A percentile compares a stretch with the other conserved stretches of the same genome.
phyloP scores from a whole-genome alignment of 148 eudicot genomes.

The Diospyros kaki region DNA sequence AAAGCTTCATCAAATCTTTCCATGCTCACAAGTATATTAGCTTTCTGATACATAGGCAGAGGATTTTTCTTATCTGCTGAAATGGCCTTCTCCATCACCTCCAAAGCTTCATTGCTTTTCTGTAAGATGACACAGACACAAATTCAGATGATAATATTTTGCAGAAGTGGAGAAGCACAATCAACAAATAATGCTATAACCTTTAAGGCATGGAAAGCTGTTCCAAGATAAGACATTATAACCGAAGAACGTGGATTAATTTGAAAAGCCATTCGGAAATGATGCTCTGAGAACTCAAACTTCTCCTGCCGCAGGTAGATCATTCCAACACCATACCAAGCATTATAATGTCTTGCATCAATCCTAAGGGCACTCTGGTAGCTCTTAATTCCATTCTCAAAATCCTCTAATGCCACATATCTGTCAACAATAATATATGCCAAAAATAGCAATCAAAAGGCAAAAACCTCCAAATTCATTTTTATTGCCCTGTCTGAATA shows the following conservation, averaged over 20 bases:
- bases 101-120: constrained; percentile 80
- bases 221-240: constrained; percentile 94
- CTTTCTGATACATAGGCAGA: constrained; percentile 92
- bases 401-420: constrained; percentile 90
- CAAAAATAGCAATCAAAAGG: constrained; percentile 9
- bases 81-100: constrained; percentile 86
- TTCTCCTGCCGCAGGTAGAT: constrained; percentile 95
- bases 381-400: constrained; percentile 81
- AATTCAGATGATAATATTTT: neutral
- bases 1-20: constrained; percentile 75
- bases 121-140: constrained; percentile 20
- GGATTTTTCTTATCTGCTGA: constrained; percentile 92
- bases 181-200: constrained; percentile 28
- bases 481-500: neutral
- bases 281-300: constrained; percentile 91
- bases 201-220: constrained; percentile 87
- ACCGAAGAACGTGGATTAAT: constrained; percentile 89
- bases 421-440: constrained; percentile 19
- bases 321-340: constrained; percentile 99
- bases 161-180: neutral
- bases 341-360: constrained; percentile 96
- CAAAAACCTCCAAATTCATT: neutral
- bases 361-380: constrained; percentile 80
- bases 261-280: constrained; percentile 74
- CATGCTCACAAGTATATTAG: constrained; percentile 76